These are phyloP conservation scores for Colletotrichum higginsianum DNA, from an alignment of 2,329 filamentous ascomycete species.

Conservation along the genomic window DNA sequence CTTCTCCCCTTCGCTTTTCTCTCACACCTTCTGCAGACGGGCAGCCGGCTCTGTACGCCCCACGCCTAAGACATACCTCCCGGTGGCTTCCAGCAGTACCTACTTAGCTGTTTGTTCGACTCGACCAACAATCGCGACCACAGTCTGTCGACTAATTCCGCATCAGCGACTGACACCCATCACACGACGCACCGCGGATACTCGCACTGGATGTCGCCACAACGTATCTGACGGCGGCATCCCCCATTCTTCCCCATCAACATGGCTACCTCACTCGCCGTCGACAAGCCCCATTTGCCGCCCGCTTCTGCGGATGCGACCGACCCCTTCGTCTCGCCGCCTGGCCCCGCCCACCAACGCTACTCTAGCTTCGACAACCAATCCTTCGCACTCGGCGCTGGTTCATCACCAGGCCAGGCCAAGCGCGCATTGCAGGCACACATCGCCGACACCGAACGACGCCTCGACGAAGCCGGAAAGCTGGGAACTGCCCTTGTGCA, in stretches of 20 bases:
- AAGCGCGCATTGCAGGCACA: conserved; percentile 93
- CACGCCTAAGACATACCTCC: conserved; percentile 16
- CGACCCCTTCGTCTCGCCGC: conserved; percentile 72
- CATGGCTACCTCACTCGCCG: conserved; percentile 62
- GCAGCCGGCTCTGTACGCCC: conserved; percentile 42
- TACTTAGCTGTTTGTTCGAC: conserved; percentile 24
- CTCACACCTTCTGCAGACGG: conserved; percentile 24
- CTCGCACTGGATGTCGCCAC: conserved; percentile 40
- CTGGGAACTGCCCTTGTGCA: conserved; percentile 89
- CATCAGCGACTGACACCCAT: conserved; percentile 10
- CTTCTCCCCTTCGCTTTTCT: conserved; percentile 20
- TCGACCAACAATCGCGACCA: conserved; percentile 24
- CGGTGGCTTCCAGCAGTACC: conserved; percentile 3
- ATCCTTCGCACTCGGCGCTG: conserved; percentile 82
- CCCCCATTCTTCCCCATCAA: conserved; percentile 44
- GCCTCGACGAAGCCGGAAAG: conserved; percentile 91
- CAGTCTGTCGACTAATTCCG: conserved; percentile 21
- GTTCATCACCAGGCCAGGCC: conserved; percentile 85
- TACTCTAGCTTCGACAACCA: conserved; percentile 89
- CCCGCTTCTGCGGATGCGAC: conserved; percentile 55
- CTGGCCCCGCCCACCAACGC: conserved; percentile 71
- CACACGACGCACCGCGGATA: conserved; percentile 11
- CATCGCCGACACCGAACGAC: conserved; percentile 90
- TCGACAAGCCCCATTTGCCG: conserved; percentile 59
- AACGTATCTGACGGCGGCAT: conserved; percentile 38